Evolutionary conservation across 148 eudicot species (phyloP), one percentile per base, ranked within the genome.

Genomic region (Chenopodium formosanum): DNA sequence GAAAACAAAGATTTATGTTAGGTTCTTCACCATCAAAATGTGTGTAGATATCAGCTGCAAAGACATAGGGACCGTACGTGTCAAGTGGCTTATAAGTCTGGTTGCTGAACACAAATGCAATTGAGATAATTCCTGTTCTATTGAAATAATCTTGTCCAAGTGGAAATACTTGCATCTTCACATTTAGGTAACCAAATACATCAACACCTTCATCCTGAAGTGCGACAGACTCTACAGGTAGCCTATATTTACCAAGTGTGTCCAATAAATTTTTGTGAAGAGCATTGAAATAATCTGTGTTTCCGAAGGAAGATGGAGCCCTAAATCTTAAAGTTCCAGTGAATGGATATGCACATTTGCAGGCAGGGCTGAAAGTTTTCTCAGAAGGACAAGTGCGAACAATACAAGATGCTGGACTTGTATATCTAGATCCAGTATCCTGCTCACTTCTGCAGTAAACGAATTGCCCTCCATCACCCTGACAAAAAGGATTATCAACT

Each of bases 281-380:
- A 63, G 81, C 34, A 47, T 66, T 74, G 72, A 87, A 90, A 67
- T 68, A 25, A 31, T 29, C 56, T 16, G 82, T 1, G 81, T 88
- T 86, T 68, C 84, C 87, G 11, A 79, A 68, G 82, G 86, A 60
- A 72, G 90, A 79, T 73, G 92, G 94, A 84, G 92, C 90, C 80
- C 89, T 84, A 80, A 94, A 90, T 81, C 46, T 64, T 25, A 90
- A 83, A 62, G 78, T 88, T 75, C 97, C 98, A 6, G 85, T 85
- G 78, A 88, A 94, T 23, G 98, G 97, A 86, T 79, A 82, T 75
- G 91, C 92, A 86, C 98, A 94, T 86, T 62, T 84, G 82, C 98
- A 93, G 73, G 69, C 91, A 44, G 98, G 94, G 87, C 97, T 93
- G 27, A 91, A 81, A 76, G 78, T 60, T 90, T 87, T 77, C 71